Conservation (phyloP, 768 basidiomycete genomes). For the Cyathus striatus region DNA sequence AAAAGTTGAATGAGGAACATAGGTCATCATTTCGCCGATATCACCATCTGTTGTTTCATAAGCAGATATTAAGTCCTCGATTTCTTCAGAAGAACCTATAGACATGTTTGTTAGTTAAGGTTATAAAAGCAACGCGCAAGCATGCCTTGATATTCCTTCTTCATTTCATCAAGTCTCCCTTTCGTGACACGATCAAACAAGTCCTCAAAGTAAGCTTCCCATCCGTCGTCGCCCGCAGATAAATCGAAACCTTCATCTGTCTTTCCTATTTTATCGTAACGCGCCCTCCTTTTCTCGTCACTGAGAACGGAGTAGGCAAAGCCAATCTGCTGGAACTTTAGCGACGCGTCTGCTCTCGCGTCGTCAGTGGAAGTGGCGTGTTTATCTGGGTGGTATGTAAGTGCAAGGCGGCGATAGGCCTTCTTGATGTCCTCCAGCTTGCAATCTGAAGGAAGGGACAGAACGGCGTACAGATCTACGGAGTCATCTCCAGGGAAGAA, state of each 20-base stretch:
- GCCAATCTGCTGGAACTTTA: conserved; percentile 87
- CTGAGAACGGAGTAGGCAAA: conserved; percentile 89
- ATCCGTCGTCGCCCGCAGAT: conserved; percentile 75
- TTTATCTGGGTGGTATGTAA: conserved; percentile 89
- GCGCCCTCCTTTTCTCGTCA: conserved; percentile 67
- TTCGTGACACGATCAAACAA: conserved; percentile 85
- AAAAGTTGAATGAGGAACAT: conserved; percentile 80
- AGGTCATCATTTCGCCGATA: conserved; percentile 75
- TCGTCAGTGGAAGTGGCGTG: conserved; percentile 55
- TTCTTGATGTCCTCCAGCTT: conserved; percentile 69
- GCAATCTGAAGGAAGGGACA: conserved; percentile 51
- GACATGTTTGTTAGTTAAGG: too few species aligned
- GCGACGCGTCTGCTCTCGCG: conserved; percentile 62
- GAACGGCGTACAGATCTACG: conserved; percentile 76
- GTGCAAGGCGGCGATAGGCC: conserved; percentile 80
- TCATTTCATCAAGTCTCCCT: conserved; percentile 87
- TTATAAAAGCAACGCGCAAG: too few species aligned
- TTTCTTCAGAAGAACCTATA: conserved; percentile 82
- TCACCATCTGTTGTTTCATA: conserved; percentile 72
- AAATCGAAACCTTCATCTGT: conserved; percentile 77
- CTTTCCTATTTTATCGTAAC: conserved; percentile 83
- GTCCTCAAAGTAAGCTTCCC: conserved; percentile 94
- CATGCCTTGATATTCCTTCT: conserved; percentile 90
- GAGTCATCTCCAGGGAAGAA: conserved; percentile 73
- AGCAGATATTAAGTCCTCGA: conserved; percentile 69